Conservation (phyloP, 169 alveolate species). For the Plasmodium adleri region DNA sequence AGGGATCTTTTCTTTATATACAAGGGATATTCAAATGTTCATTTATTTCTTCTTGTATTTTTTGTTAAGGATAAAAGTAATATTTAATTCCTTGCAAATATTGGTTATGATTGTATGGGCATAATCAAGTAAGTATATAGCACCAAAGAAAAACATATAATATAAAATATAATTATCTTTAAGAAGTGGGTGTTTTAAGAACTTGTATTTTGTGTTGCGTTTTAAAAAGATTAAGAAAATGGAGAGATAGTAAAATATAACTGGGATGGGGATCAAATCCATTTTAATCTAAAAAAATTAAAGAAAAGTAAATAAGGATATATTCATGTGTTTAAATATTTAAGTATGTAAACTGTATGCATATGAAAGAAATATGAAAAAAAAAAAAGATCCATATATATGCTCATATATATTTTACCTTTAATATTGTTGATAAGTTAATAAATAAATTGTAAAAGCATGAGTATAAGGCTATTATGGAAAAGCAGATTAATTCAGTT, state of each 20-base stretch:
- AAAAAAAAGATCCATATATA: neutral
- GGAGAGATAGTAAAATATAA: constrained; percentile 33
- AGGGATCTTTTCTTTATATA: too few species aligned
- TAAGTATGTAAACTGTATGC: neutral
- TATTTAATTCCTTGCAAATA: constrained; percentile 59
- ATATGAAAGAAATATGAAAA: neutral
- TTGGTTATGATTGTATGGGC: constrained; percentile 43
- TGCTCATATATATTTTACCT: constrained; percentile 17
- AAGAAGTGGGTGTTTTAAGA: constrained; percentile 27
- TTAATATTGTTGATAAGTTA: constrained; percentile 56
- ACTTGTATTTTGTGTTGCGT: constrained; percentile 14
- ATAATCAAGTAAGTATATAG: constrained; percentile 54
- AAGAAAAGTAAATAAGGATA: neutral
- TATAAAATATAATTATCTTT: constrained; percentile 32
- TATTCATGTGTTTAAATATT: neutral
- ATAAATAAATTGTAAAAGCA: constrained; percentile 55
- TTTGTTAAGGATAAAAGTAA: constrained; percentile 41
- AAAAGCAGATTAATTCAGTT: constrained; percentile 34
- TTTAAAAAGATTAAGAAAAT: constrained; percentile 24
- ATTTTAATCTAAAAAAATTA: constrained; percentile 43
- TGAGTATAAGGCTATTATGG: constrained; percentile 27
- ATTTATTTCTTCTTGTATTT: constrained; percentile 18
- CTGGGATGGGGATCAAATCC: constrained; percentile 41
- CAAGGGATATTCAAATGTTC: too few species aligned
- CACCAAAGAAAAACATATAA: constrained; percentile 30